A percentile compares a stretch with the other conserved stretches of the same genome.
Evolutionary conservation across 106 monocot genomes (phyloP).

Genomic region (Dendrobium catenatum): DNA sequence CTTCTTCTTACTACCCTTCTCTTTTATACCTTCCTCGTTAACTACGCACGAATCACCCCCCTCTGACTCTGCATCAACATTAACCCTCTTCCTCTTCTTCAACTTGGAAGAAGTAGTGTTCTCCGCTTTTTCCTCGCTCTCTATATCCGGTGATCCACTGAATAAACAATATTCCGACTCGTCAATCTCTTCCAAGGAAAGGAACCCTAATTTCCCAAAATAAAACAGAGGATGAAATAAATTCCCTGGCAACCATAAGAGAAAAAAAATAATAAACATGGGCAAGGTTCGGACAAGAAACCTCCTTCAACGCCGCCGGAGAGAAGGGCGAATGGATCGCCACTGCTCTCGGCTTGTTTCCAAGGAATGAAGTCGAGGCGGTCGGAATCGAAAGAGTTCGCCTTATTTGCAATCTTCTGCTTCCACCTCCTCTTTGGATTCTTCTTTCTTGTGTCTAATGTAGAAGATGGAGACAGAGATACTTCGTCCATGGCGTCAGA

Average conservation of each 20-base stretch:
- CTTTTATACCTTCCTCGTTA: constrained; percentile 5
- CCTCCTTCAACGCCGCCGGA: constrained; percentile 67
- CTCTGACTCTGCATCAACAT: constrained; percentile 6
- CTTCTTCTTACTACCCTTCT: constrained; percentile 14
- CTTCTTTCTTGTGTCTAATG: not conserved
- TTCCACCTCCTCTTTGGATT: not conserved
- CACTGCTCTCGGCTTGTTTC: constrained; percentile 28
- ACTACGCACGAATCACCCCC: constrained; percentile 8
- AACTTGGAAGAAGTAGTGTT: not conserved
- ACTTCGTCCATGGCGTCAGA: not conserved
- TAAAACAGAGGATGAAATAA: not conserved
- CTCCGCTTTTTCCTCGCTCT: constrained; percentile 8
- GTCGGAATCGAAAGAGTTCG: not conserved
- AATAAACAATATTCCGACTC: constrained; percentile 60
- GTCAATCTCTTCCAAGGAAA: constrained; percentile 87
- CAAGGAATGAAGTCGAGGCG: constrained; percentile 27
- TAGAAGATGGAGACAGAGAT: not conserved
- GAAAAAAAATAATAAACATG: not conserved
- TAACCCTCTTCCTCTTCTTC: constrained; percentile 40
- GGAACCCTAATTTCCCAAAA: constrained; percentile 42
- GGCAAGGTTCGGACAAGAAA: not conserved
- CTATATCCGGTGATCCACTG: constrained; percentile 15
- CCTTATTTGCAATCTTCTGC: constrained; percentile 4
- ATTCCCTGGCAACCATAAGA: not conserved
- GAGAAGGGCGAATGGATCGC: constrained; percentile 49